Evolutionary conservation across 768 basidiomycete genomes (phyloP).

Genomic region (Neoboletus magnificus): DNA sequence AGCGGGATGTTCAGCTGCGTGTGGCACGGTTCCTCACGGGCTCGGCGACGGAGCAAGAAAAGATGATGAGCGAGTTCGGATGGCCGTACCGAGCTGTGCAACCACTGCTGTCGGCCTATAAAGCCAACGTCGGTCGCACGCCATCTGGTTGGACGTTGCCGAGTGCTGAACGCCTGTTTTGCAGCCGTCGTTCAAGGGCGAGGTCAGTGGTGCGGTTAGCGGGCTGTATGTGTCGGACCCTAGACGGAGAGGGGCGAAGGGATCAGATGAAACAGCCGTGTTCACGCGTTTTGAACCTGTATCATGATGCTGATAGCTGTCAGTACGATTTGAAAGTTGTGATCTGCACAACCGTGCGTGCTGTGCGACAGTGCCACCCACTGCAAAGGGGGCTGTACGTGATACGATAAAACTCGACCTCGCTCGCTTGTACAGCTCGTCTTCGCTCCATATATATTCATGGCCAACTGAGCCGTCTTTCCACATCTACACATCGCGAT

Average conservation of each 20-base stretch:
- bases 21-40: conserved; percentile 45
- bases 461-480: not conserved
- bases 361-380: not conserved
- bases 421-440: not conserved
- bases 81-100: conserved; percentile 52
- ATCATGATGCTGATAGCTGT: conserved; percentile 8
- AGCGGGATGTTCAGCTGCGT: conserved; percentile 46
- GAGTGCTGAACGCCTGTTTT: not conserved
- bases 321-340: not conserved
- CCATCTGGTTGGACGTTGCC: not conserved
- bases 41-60: conserved; percentile 37
- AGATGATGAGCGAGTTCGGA: conserved; percentile 43
- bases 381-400: not conserved
- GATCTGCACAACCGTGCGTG: not conserved
- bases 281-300: conserved; percentile 21
- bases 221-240: conserved; percentile 24
- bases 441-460: not conserved
- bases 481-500: not conserved
- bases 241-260: conserved; percentile 8
- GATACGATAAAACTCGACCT: not conserved
- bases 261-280: not conserved
- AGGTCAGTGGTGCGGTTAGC: conserved; percentile 15
- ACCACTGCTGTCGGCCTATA: conserved; percentile 40
- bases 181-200: conserved; percentile 22
- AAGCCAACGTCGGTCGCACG: conserved; percentile 37